Evolutionary conservation across 2,329 filamentous ascomycete genomes (phyloP), one percentile per base, ranked within the genome.

Genomic region (Stemphylium lycopersici): DNA sequence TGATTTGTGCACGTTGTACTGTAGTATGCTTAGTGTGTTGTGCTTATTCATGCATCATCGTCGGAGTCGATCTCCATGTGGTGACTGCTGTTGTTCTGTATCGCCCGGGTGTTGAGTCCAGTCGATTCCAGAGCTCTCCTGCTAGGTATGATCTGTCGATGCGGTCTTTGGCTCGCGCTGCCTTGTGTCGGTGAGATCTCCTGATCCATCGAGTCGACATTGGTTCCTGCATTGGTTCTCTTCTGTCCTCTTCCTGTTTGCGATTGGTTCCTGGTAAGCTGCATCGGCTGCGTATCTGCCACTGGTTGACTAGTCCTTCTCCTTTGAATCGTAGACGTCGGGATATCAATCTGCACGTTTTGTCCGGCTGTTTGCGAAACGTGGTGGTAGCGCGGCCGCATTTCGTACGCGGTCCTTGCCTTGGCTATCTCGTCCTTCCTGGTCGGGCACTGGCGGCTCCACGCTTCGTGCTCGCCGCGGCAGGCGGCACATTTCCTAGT

Each of bases 1-100:
- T 32, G 56, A 65, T 47, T 55, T 65, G 13, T 15, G 6, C 2
- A 62, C 55, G 56, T 62, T 64, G 41, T 66, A 64, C 61, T 63
- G 52, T 59, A 66, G 54, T 58, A 65, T 64, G 48, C 45, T 63
- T 40, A 61, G 31, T 49, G 31, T 62, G 26, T 29, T 53, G 32
- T 55, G 39, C 26, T 45, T 50, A 45, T 57, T 59, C 40, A 59
- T 59, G 51, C 43, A 42, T 57, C 51, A 13, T 43, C 53, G 31
- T 57, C 20, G 12, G 41, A 48, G 34, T 58, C 43, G 38, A 59
- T 51, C 18, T 58, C 52, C 46, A 56, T 55, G 8, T 63, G 40
- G 8, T 58, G 44, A n/a, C 26, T 51, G 24, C 22, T 54, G 32
- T 34, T 24, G n/a, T 36, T 31, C 43, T 52, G 48, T 45, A 29